Conservation (phyloP, 805 yeast species). For the Ogataea trehalophila region DNA sequence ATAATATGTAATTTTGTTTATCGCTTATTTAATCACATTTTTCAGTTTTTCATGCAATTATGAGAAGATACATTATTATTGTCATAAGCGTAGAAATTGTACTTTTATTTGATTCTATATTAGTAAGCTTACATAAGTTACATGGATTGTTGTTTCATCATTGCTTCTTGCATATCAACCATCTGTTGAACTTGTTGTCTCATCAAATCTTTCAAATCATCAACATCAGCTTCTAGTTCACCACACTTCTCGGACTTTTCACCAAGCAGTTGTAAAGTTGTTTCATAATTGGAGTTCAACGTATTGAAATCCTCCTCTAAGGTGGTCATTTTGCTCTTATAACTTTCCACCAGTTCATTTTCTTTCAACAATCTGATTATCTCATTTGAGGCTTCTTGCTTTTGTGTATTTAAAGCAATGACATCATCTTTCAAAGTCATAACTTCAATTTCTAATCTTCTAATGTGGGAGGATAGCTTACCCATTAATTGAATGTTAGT, state of each 20-base stretch:
- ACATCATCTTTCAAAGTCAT: slow-evolving; percentile 61
- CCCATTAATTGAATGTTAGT: slow-evolving; percentile 58
- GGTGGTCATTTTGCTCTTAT: slow-evolving; percentile 23
- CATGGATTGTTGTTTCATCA: neutral
- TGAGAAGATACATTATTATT: too few relatives aligned
- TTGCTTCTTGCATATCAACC: slow-evolving; percentile 52
- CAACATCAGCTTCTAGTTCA: slow-evolving; percentile 83
- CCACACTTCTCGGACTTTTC: slow-evolving; percentile 83
- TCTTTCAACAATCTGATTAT: slow-evolving; percentile 54
- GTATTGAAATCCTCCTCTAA: slow-evolving; percentile 15
- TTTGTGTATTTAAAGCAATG: slow-evolving; percentile 46
- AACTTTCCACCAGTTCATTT: slow-evolving; percentile 40
- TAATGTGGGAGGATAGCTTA: slow-evolving; percentile 69
- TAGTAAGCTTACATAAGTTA: neutral
- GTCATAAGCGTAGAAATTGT: neutral
- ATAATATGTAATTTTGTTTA: too few relatives aligned
- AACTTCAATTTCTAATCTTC: slow-evolving; percentile 78
- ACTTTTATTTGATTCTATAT: neutral
- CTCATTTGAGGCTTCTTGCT: slow-evolving; percentile 64
- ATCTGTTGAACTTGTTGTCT: slow-evolving; percentile 82
- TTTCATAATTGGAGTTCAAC: slow-evolving; percentile 27
- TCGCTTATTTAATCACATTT: too few relatives aligned
- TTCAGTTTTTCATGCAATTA: too few relatives aligned
- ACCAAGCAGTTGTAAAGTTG: slow-evolving; percentile 68
- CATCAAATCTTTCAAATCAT: slow-evolving; percentile 81